These are phyloP conservation scores for Pseudomonodictys pantanalensis DNA, from an alignment of 495 filamentous ascomycete genomes.

Conservation along the genomic window DNA sequence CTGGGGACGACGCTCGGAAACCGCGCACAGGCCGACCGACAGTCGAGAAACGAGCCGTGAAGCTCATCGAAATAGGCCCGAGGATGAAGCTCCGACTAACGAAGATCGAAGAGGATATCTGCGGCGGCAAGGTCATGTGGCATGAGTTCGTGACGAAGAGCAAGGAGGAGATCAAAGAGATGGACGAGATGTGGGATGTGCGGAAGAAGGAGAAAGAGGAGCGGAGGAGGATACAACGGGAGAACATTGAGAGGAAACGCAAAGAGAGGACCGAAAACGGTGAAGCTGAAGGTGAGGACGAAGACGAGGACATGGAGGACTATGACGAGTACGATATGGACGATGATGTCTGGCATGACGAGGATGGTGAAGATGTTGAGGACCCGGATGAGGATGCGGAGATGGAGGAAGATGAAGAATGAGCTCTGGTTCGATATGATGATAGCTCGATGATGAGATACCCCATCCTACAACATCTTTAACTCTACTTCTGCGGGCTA, in stretches of 20 bases:
- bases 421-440: neutral
- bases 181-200: slow-evolving; percentile 78
- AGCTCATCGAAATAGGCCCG: slow-evolving; percentile 86
- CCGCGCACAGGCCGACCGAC: slow-evolving; percentile 35
- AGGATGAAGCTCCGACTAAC: slow-evolving; percentile 84
- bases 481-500: too few species aligned
- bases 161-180: slow-evolving; percentile 65
- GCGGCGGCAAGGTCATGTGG: slow-evolving; percentile 92
- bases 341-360: slow-evolving; percentile 43
- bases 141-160: slow-evolving; percentile 89
- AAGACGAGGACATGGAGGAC: slow-evolving; percentile 58
- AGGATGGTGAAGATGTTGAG: slow-evolving; percentile 41
- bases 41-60: slow-evolving; percentile 82
- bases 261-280: slow-evolving; percentile 55
- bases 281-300: slow-evolving; percentile 46
- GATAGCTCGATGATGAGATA: neutral
- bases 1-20: slow-evolving; percentile 34
- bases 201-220: slow-evolving; percentile 76
- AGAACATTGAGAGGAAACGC: slow-evolving; percentile 83
- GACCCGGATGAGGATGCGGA: slow-evolving; percentile 36
- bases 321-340: slow-evolving; percentile 62
- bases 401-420: slow-evolving; percentile 50
- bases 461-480: neutral
- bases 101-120: slow-evolving; percentile 95
- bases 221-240: slow-evolving; percentile 74